Evolutionary conservation across 495 filamentous ascomycete genomes (phyloP).

Genomic region (Cetradonia linearis): DNA sequence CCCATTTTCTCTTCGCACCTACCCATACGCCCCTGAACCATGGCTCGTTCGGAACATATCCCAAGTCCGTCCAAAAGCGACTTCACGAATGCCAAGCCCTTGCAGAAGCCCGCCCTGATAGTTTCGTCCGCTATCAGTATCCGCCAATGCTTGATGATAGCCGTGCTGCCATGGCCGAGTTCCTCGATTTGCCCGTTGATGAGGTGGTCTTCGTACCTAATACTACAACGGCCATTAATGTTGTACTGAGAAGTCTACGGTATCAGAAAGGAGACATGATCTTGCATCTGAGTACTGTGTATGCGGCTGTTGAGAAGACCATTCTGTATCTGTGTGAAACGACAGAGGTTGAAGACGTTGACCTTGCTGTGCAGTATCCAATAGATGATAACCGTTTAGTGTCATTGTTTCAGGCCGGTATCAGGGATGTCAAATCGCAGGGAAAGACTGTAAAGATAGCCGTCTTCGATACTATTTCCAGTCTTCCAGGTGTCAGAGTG

Average conservation of each 20-base stretch:
- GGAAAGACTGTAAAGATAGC: conserved; percentile 47
- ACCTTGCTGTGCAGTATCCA: conserved; percentile 46
- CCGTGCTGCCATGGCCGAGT: conserved; percentile 50
- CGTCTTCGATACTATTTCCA: conserved; percentile 71
- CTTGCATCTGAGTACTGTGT: conserved; percentile 62
- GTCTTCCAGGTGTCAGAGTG: conserved; percentile 63
- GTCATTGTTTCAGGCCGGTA: conserved; percentile 37
- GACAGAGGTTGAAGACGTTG: conserved; percentile 30
- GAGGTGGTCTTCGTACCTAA: conserved; percentile 73
- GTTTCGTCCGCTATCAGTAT: conserved; percentile 58
- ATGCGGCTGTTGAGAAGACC: conserved; percentile 62
- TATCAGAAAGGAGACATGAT: conserved; percentile 53
- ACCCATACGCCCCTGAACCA: conserved; percentile 71
- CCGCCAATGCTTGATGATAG: conserved; percentile 50
- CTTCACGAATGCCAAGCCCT: conserved; percentile 47
- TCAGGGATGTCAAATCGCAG: conserved; percentile 33
- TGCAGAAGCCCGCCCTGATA: conserved; percentile 57
- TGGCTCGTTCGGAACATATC: conserved; percentile 75
- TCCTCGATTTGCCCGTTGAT: conserved; percentile 50
- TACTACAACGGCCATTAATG: conserved; percentile 70
- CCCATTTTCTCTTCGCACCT: conserved; percentile 59
- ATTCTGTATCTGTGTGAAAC: conserved; percentile 59
- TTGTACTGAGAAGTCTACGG: conserved; percentile 60
- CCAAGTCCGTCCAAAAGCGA: conserved; percentile 46
- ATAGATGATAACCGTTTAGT: conserved; percentile 49